Percentiles rank a stretch among this genome's conserved stretches.
Evolutionary conservation across 129 eudicot genomes (phyloP).

Genomic region (Saposhnikovia divaricata): DNA sequence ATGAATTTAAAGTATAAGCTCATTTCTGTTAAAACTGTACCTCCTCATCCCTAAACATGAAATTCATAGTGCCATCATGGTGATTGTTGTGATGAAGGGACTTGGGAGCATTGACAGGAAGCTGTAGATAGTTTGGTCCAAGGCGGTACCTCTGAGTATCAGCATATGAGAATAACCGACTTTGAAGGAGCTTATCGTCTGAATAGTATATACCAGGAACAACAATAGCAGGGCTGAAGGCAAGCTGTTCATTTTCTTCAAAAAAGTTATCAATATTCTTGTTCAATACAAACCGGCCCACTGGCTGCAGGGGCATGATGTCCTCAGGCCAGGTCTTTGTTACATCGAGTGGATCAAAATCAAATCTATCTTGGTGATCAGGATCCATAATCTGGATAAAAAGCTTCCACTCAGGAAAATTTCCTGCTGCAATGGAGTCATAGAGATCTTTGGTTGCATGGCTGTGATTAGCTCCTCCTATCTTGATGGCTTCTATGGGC

Average conservation of each 20-base stretch:
- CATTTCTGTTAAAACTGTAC: not conserved
- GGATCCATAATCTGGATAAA: slow-evolving; percentile 11
- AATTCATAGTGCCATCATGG: slow-evolving; percentile 5
- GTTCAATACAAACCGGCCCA: slow-evolving; percentile 3
- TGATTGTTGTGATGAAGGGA: slow-evolving; percentile 11
- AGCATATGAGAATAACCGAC: slow-evolving; percentile 3
- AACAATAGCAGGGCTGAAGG: slow-evolving; percentile 9
- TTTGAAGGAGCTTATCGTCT: slow-evolving; percentile 12
- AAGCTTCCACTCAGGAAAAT: slow-evolving; percentile 11
- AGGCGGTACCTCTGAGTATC: slow-evolving; percentile 11
- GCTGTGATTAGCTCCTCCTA: slow-evolving; percentile 10
- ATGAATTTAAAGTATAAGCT: not conserved
- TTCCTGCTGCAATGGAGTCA: not conserved
- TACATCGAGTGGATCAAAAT: slow-evolving; percentile 12
- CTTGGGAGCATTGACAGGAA: slow-evolving; percentile 9
- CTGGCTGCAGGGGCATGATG: slow-evolving; percentile 11
- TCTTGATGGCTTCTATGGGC: slow-evolving; percentile 1
- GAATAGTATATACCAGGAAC: slow-evolving; percentile 13
- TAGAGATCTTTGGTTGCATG: slow-evolving; percentile 11
- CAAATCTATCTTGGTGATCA: not conserved
- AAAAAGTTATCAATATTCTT: slow-evolving; percentile 9
- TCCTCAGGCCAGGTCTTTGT: slow-evolving; percentile 14
- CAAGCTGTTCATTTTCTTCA: slow-evolving; percentile 12
- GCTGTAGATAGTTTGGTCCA: slow-evolving; percentile 13
- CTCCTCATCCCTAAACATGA: slow-evolving; percentile 6